Conservation (phyloP, 805 yeast species). For the Starmerella bombi region DNA sequence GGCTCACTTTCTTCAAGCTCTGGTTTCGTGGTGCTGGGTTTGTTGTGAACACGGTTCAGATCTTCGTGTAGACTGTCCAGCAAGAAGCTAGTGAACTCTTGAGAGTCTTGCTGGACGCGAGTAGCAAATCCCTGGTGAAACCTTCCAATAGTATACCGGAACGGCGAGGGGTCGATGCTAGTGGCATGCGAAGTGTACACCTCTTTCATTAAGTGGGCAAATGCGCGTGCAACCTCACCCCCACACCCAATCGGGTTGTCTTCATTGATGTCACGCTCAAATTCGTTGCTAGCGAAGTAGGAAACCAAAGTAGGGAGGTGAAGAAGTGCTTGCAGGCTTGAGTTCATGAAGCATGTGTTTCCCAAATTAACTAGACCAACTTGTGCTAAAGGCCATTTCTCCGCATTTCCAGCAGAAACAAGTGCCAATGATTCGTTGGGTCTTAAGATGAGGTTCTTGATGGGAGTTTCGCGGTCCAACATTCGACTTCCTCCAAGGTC, state of each 20-base stretch:
- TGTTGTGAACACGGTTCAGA: constrained; percentile 63
- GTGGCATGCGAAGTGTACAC: constrained; percentile 33
- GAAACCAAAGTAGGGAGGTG: constrained; percentile 74
- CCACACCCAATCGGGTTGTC: constrained; percentile 74
- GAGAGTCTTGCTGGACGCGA: constrained; percentile 83
- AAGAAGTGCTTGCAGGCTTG: constrained; percentile 62
- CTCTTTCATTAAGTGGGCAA: constrained; percentile 52
- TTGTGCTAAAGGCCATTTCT: constrained; percentile 90
- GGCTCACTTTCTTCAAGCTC: constrained; percentile 52
- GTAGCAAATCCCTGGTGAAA: constrained; percentile 69
- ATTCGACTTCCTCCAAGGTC: neutral
- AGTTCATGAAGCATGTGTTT: constrained; percentile 91
- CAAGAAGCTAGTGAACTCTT: constrained; percentile 77
- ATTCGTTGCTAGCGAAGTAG: constrained; percentile 51
- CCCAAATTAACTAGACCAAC: constrained; percentile 81
- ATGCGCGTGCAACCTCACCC: constrained; percentile 69
- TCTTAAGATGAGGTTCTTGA: too few relatives aligned
- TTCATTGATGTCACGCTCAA: constrained; percentile 50
- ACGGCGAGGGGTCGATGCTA: constrained; percentile 53
- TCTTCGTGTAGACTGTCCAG: constrained; percentile 89
- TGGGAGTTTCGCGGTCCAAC: too few relatives aligned
- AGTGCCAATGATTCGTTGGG: too few relatives aligned
- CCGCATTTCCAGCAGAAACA: too few relatives aligned
- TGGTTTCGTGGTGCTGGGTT: constrained; percentile 76
- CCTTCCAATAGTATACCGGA: constrained; percentile 66